Percentiles rank a stretch among this genome's conserved stretches.
Evolutionary conservation across 805 yeast species (phyloP).

Genomic region (Candida peoriensis): DNA sequence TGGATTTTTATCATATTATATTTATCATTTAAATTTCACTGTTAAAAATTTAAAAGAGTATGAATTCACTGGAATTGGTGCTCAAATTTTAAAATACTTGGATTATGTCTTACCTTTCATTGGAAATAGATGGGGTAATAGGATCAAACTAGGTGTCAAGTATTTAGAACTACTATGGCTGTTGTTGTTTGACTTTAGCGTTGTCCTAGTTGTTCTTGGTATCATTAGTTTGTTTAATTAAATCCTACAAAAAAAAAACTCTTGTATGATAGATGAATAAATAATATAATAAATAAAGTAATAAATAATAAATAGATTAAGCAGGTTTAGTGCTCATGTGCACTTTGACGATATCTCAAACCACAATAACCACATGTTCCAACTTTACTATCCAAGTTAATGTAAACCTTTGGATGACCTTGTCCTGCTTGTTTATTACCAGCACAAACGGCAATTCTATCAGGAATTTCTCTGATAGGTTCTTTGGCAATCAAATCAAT

Average conservation of each 20-base stretch:
- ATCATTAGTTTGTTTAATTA: constrained; percentile 14
- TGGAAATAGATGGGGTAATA: constrained; percentile 12
- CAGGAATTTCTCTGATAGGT: constrained; percentile 59
- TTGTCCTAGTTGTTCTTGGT: constrained; percentile 19
- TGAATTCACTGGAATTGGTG: constrained; percentile 20
- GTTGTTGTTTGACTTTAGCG: constrained; percentile 20
- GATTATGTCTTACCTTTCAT: constrained; percentile 17
- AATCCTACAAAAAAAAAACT: constrained; percentile 1
- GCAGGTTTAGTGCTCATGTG: constrained; percentile 13
- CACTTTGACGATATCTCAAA: constrained; percentile 41
- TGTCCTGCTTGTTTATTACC: constrained; percentile 69
- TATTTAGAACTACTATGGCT: constrained; percentile 20
- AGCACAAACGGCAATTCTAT: constrained; percentile 72
- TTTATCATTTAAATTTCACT: constrained; percentile 8
- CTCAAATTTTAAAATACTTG: constrained; percentile 18
- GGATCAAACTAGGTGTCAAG: constrained; percentile 20
- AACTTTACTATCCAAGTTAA: constrained; percentile 73
- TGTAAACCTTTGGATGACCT: constrained; percentile 82
- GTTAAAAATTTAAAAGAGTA: constrained; percentile 10
- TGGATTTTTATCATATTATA: constrained; percentile 15
- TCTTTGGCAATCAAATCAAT: constrained; percentile 74
- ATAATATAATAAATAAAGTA: constrained; percentile 8
- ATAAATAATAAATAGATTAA: constrained; percentile 5
- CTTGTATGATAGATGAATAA: constrained; percentile 1
- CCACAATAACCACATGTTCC: constrained; percentile 83